These are phyloP conservation scores for Neurospora sp. DNA, from an alignment of 2,329 filamentous ascomycete species.

Conservation along the genomic window DNA sequence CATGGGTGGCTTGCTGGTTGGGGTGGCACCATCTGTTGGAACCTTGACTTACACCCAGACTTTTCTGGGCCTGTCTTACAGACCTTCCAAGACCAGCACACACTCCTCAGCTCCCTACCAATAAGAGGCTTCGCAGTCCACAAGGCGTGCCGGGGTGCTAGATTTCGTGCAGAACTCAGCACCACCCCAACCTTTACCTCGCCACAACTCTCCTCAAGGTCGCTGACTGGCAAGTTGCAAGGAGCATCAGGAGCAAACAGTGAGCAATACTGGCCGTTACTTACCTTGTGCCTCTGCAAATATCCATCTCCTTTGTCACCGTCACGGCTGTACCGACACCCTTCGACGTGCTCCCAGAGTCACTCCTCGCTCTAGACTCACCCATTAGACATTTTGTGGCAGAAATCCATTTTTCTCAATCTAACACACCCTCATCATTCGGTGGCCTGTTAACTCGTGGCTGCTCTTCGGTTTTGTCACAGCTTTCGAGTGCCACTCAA, in stretches of 20 bases:
- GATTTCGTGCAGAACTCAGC: background rate
- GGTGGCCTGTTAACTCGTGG: background rate
- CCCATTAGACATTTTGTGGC: background rate
- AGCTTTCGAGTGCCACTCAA: background rate
- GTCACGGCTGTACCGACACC: background rate
- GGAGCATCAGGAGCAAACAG: background rate
- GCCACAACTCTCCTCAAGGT: background rate
- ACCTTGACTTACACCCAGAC: background rate
- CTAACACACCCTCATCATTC: background rate
- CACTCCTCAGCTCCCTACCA: background rate
- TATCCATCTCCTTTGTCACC: background rate
- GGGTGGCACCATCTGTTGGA: background rate
- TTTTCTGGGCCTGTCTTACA: background rate
- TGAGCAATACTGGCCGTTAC: background rate
- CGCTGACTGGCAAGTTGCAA: background rate
- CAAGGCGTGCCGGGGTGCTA: background rate
- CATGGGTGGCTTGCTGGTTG: background rate
- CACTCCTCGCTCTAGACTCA: background rate
- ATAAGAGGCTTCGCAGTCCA: background rate
- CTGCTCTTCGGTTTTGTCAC: background rate
- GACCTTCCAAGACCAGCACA: background rate
- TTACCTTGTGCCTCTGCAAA: background rate
- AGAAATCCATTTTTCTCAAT: background rate
- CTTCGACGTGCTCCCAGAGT: background rate
- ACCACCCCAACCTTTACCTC: background rate